These are phyloP conservation scores for Pseudomassariella vexata DNA, from an alignment of 2,329 filamentous ascomycete genomes.

Conservation along the genomic window DNA sequence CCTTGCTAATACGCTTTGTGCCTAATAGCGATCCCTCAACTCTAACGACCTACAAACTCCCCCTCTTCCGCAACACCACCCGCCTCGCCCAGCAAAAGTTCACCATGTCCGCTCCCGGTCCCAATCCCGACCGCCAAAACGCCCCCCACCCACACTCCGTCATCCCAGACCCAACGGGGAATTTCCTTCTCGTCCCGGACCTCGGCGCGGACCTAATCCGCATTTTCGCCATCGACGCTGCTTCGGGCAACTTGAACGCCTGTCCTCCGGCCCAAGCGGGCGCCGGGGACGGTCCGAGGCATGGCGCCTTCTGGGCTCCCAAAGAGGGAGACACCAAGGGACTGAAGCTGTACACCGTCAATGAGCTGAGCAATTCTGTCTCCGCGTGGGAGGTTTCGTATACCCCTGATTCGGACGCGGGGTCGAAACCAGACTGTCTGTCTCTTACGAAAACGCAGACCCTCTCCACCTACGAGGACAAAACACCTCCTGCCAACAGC, in stretches of 20 bases:
- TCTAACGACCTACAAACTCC: slow-evolving; percentile 37
- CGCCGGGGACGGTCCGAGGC: slow-evolving; percentile 46
- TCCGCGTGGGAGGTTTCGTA: slow-evolving; percentile 45
- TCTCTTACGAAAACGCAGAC: slow-evolving; percentile 38
- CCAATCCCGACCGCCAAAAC: slow-evolving; percentile 47
- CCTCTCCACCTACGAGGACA: slow-evolving; percentile 38
- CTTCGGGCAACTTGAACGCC: slow-evolving; percentile 36
- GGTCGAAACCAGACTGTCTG: slow-evolving; percentile 33
- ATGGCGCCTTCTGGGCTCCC: slow-evolving; percentile 43
- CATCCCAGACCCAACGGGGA: slow-evolving; percentile 41
- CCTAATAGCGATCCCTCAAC: slow-evolving; percentile 31
- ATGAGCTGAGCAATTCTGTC: slow-evolving; percentile 44
- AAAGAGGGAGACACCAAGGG: slow-evolving; percentile 17
- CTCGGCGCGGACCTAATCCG: slow-evolving; percentile 50
- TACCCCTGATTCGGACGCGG: slow-evolving; percentile 19
- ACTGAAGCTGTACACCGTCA: slow-evolving; percentile 33
- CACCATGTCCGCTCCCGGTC: slow-evolving; percentile 34
- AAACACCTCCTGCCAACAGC: slow-evolving; percentile 34
- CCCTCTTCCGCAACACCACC: slow-evolving; percentile 21
- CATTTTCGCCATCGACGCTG: slow-evolving; percentile 42
- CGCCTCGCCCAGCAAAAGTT: slow-evolving; percentile 32
- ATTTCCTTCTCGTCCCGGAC: slow-evolving; percentile 45
- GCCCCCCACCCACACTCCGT: slow-evolving; percentile 49
- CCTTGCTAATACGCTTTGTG: slow-evolving; percentile 3
- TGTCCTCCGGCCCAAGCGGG: slow-evolving; percentile 35